These are phyloP conservation scores for Xylaria sp. DNA, from an alignment of 2,329 filamentous ascomycete genomes.

Conservation along the genomic window DNA sequence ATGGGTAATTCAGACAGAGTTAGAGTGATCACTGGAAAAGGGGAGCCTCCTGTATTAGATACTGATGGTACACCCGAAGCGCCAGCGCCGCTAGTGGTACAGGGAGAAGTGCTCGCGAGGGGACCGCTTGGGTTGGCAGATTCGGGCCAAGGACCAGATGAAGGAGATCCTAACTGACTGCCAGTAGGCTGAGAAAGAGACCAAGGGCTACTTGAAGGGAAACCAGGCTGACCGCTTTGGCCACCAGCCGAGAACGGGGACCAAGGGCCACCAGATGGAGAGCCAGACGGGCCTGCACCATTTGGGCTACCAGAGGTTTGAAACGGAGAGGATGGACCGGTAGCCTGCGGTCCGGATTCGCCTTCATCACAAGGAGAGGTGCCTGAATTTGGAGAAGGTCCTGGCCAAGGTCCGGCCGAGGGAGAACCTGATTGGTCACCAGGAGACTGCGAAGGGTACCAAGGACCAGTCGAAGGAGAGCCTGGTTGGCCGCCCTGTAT, in stretches of 20 bases:
- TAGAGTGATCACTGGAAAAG: conserved; percentile 43
- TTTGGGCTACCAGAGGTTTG: conserved; percentile 16
- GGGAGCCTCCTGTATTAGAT: conserved; percentile 35
- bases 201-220: conserved; percentile 26
- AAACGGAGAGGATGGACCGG: conserved; percentile 26
- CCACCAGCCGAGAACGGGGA: conserved; percentile 28
- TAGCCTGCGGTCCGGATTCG: conserved; percentile 26
- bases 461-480: conserved; percentile 24
- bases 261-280: conserved; percentile 27
- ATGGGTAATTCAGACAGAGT: conserved; percentile 38
- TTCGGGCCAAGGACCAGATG: conserved; percentile 24
- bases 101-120: conserved; percentile 21
- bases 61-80: conserved; percentile 14
- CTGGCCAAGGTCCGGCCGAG: conserved; percentile 18
- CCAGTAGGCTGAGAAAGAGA: not conserved
- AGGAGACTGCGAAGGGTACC: conserved; percentile 24
- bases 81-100: conserved; percentile 4
- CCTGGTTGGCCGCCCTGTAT: conserved; percentile 16
- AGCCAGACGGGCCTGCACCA: conserved; percentile 16
- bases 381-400: conserved; percentile 16
- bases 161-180: conserved; percentile 26
- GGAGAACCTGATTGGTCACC: conserved; percentile 26
- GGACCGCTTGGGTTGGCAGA: conserved; percentile 31
- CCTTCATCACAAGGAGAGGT: conserved; percentile 32
- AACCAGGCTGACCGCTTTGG: conserved; percentile 28